Evolutionary conservation across 148 eudicot genomes (phyloP).

Genomic region (Camellia lanceoleosa): DNA sequence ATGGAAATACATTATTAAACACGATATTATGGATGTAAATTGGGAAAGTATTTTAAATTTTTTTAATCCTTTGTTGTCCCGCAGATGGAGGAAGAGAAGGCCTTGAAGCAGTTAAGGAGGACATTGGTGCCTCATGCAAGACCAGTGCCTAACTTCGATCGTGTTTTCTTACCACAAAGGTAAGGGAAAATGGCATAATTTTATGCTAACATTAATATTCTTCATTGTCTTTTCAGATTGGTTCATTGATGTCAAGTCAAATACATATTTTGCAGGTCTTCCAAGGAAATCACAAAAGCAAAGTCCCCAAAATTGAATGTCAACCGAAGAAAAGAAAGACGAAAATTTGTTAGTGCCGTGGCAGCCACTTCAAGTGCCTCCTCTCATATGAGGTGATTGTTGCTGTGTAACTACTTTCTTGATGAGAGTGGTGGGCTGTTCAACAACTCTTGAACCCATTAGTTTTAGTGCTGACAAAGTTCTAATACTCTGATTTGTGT

Average conservation of each 20-base stretch:
- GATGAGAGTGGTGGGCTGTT: constrained; percentile 18
- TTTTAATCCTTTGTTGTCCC: neutral
- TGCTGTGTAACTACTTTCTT: neutral
- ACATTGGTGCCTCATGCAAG: constrained; percentile 91
- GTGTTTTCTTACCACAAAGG: constrained; percentile 81
- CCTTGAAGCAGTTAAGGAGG: constrained; percentile 86
- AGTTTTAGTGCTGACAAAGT: neutral
- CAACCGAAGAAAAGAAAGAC: constrained; percentile 51
- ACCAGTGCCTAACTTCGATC: constrained; percentile 72
- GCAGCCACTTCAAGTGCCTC: constrained; percentile 51
- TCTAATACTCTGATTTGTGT: neutral
- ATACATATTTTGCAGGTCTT: constrained; percentile 42
- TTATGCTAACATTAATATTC: neutral
- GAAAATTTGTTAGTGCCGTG: constrained; percentile 22
- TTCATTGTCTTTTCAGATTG: neutral
- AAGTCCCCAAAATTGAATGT: constrained; percentile 73
- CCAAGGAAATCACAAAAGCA: constrained; percentile 60
- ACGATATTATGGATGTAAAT: neutral
- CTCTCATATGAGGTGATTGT: constrained; percentile 57
- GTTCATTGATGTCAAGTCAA: neutral
- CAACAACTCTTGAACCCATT: constrained; percentile 56
- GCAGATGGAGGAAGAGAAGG: constrained; percentile 98
- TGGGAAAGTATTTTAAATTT: neutral
- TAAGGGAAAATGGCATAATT: constrained; percentile 25
- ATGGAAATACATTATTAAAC: neutral